Base-by-base conservation (phyloP, 164 flowering plant species). In the Vitis rotundifolia region DNA sequence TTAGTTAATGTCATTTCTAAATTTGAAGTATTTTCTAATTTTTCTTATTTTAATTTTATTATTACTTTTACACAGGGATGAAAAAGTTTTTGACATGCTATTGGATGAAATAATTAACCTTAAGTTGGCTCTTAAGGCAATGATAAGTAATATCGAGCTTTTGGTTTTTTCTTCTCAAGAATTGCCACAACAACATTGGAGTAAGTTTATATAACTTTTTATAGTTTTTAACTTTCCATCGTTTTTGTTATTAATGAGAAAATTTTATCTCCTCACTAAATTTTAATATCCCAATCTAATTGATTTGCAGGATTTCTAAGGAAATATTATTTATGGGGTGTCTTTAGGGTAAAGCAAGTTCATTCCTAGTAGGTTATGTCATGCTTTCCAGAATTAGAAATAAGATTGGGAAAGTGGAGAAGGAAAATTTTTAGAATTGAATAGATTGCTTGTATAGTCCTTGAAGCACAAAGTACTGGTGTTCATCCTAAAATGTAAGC, bases 271-370 rank as follows among this genome's bases (percentile, higher is more conserved):
- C 26, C 26, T 22, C 26, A 22, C 26, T 22, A 22, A 37, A 37
- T 37, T 22, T 22, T 22, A 6, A 37, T 72, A 9, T 26, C 37
- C 29, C 51, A 11, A 49, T 31, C 31, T 64, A 8, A 50, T 14
- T 56, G 8, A 12, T 52, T 65, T 71, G 68, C 77, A 82, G 85
- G 78, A 67, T 73, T 79, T 67, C 11, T 18, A 7, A 75, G 71
- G 9, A 71, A 69, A 49, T 73, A 31, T 68, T 79, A 79, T 61
- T 55, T 82, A 8, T 82, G 85, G 85, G 85, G 81, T 7, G 79
- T 77, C 11, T 82, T 79, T 57, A 77, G 59, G 58, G 31, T 54
- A 63, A 77, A 59, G 69, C 9, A 68, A 53, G 73, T 22, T 22
- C 26, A 22, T 22, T 22, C 26, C 26, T 22, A 22, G 26, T 22